Percentiles rank a stretch among this genome's conserved stretches.
Conservation (phyloP, 352 stramenopile species). For the Elongisporangium prolatum region DNA sequence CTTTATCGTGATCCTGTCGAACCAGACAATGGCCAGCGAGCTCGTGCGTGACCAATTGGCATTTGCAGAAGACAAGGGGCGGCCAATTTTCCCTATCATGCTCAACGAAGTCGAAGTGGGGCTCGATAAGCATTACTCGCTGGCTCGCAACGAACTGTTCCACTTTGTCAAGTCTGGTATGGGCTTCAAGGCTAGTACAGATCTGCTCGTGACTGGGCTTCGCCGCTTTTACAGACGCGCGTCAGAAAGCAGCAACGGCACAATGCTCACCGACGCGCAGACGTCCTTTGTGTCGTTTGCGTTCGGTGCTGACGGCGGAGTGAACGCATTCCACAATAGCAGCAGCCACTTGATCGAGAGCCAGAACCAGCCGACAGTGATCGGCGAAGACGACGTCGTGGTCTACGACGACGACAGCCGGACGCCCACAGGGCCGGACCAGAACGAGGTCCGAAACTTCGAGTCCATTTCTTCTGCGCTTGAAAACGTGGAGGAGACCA, state of each 20-base stretch:
- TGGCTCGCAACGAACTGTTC: slow-evolving; percentile 72
- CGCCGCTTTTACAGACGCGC: slow-evolving; percentile 22
- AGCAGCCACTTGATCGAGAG: slow-evolving; percentile 13
- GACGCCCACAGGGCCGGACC: slow-evolving; percentile 7
- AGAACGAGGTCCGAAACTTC: slow-evolving; percentile 24
- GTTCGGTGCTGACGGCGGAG: slow-evolving; percentile 9
- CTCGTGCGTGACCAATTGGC: slow-evolving; percentile 79
- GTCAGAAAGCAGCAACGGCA: slow-evolving; percentile 7
- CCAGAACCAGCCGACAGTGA: slow-evolving; percentile 12
- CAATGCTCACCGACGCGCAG: slow-evolving; percentile 25
- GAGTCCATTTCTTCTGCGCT: slow-evolving; percentile 25
- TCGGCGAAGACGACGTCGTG: slow-evolving; percentile 19
- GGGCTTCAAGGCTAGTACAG: slow-evolving; percentile 61
- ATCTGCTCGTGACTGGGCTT: slow-evolving; percentile 41
- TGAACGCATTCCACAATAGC: background rate
- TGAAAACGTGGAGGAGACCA: background rate
- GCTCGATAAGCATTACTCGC: slow-evolving; percentile 78
- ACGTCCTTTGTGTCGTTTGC: slow-evolving; percentile 43
- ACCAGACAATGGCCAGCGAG: slow-evolving; percentile 61
- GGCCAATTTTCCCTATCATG: slow-evolving; percentile 77
- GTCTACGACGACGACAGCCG: slow-evolving; percentile 10
- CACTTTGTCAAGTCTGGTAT: slow-evolving; percentile 76
- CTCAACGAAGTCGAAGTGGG: slow-evolving; percentile 71
- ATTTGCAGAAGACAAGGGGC: slow-evolving; percentile 80
- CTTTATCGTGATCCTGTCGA: slow-evolving; percentile 77